Percentiles rank a stretch among this genome's conserved stretches.
Evolutionary conservation across 257 asterid genomes (phyloP).

Genomic region (Anisodus acutangulus): DNA sequence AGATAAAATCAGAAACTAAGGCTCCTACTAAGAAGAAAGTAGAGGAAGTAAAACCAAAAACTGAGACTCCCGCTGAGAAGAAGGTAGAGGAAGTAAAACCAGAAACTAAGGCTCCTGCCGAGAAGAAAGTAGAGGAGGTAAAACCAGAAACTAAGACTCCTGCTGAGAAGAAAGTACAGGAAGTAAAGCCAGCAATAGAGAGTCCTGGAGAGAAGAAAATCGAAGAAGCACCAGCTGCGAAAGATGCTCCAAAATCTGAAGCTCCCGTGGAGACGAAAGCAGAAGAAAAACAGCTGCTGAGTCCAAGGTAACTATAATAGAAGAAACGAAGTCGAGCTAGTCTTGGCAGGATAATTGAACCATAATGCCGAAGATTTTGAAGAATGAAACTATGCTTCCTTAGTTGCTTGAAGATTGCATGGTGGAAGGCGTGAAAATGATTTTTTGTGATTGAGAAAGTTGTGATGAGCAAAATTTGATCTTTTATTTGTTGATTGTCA

Average conservation of each 20-base stretch:
- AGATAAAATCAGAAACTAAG: constrained; percentile 27
- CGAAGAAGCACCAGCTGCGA: constrained; percentile 27
- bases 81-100: constrained; percentile 29
- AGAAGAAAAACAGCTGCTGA: constrained; percentile 18
- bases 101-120: background rate
- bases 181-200: constrained; percentile 1
- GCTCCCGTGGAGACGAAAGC: background rate
- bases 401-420: constrained; percentile 13
- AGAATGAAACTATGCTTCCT: background rate
- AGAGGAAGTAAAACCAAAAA: constrained; percentile 26
- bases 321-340: background rate
- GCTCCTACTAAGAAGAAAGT: constrained; percentile 19
- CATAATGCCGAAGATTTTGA: constrained; percentile 17
- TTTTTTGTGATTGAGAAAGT: constrained; percentile 13
- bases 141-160: constrained; percentile 5
- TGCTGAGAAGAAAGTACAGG: constrained; percentile 30
- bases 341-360: constrained; percentile 24
- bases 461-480: constrained; percentile 9
- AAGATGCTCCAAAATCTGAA: background rate
- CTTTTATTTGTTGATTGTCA: constrained; percentile 22
- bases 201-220: constrained; percentile 15
- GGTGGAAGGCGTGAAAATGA: constrained; percentile 1
- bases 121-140: constrained; percentile 26
- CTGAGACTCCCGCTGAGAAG: background rate
- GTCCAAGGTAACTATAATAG: constrained; percentile 21